Evolutionary conservation across 345 rosid genomes (phyloP), one percentile per base, ranked within the genome.

Genomic region (Eucalyptus tenuipes): DNA sequence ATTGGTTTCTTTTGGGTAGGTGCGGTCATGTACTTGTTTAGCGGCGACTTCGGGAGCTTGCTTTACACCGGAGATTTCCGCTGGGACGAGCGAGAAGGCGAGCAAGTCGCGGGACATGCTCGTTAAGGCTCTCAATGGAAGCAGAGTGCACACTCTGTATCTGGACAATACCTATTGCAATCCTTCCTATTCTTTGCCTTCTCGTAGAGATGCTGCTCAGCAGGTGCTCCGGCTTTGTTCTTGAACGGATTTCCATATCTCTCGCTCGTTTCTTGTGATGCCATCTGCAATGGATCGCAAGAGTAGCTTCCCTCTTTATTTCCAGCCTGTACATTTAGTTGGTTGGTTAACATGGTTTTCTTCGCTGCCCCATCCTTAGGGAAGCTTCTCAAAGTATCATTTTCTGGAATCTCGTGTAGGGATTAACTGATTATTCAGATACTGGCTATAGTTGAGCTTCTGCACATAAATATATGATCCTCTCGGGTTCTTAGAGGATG

Each of bases 131-230:
- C 90, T 96, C 13, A 16, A 92, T 31, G 90, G 91, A 24, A 85
- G 89, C 61, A 89, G 80, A 8, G 93, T 96, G 10, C 91, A 94
- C 86, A 87, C 91, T 49, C 92, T 97, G 68, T 95, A 97, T 87
- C 88, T 97, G 92, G 97, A 97, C 61, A 95, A 97, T 91, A 97
- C 98, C 13, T 97, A 95, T 42, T 95, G 98, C 87, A 95, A 95
- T 89, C 96, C 98, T 13, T 89, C 92, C 5, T 95, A 90, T 87
- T 92, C 85, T 47, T 97, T 96, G 80, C 98, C 99, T 82, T 79
- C 95, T 64, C 93, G 96, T 53, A 87, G 59, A 66, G 90, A 92
- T 90, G 97, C 96, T 85, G 94, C 96, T 9, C 90, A 90, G 88
- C 93, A 94, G 96, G 96, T 96, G 86, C 87, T 86, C 52, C 8